Percentiles rank a stretch among this genome's conserved stretches.
phyloP scores from a whole-genome alignment of 2,329 filamentous ascomycete genomes.

The Pezizomycotina sp. region DNA sequence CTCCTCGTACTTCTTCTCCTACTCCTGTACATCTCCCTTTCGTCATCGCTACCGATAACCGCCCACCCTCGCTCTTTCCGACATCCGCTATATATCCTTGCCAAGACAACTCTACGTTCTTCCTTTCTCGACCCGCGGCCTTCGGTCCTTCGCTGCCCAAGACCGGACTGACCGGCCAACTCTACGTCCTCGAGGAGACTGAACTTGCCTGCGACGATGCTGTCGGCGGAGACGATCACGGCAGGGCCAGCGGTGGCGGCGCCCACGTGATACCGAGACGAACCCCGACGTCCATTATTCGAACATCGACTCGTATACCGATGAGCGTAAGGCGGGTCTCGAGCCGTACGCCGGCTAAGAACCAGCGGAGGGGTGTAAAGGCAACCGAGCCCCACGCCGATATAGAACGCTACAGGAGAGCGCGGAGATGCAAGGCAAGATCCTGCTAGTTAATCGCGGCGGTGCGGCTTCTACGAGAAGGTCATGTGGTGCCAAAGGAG shows the following conservation, averaged over 20 bases:
- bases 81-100: conserved; percentile 92
- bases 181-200: conserved; percentile 50
- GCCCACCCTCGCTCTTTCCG: conserved; percentile 84
- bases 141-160: conserved; percentile 68
- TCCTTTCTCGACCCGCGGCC: conserved; percentile 78
- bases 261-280: conserved; percentile 21
- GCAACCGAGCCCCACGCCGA: conserved; percentile 48
- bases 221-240: conserved; percentile 49
- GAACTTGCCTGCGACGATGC: conserved; percentile 93
- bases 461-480: conserved; percentile 96
- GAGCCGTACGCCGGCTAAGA: not conserved
- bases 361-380: conserved; percentile 8
- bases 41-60: conserved; percentile 31
- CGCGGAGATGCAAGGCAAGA: conserved; percentile 82
- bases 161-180: conserved; percentile 65
- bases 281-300: conserved; percentile 71
- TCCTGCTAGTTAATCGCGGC: conserved; percentile 78
- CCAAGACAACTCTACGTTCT: conserved; percentile 96
- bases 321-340: not conserved
- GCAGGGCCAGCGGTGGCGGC: conserved; percentile 14
- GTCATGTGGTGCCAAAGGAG: conserved; percentile 91
- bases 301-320: conserved; percentile 29
- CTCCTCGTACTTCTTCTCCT: conserved; percentile 17
- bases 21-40: conserved; percentile 14
- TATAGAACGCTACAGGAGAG: conserved; percentile 83